Conservation (phyloP, 2,329 filamentous ascomycete species). For the Trichoderma koningiopsis region DNA sequence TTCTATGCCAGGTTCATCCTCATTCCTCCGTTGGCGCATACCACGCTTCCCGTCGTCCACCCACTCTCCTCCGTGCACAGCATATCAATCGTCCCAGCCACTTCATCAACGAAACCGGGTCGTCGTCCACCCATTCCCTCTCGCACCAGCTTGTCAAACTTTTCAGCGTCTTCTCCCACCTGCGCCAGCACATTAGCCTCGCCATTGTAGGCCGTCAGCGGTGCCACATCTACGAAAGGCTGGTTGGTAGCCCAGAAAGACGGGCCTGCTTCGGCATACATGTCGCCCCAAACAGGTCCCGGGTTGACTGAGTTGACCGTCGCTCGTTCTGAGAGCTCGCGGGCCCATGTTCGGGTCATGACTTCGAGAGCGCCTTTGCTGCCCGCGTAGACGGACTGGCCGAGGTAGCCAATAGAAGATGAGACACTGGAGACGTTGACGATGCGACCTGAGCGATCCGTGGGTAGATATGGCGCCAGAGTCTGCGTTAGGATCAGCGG, state of each 20-base stretch:
- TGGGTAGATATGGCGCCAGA: slow-evolving; percentile 67
- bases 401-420: slow-evolving; percentile 55
- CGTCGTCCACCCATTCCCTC: slow-evolving; percentile 39
- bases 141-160: slow-evolving; percentile 40
- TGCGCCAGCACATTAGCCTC: slow-evolving; percentile 37
- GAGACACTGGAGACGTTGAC: slow-evolving; percentile 59
- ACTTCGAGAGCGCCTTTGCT: slow-evolving; percentile 61
- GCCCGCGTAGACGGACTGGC: slow-evolving; percentile 59
- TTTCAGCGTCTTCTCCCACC: slow-evolving; percentile 37
- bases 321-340: slow-evolving; percentile 55
- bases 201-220: slow-evolving; percentile 40
- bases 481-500: slow-evolving; percentile 79
- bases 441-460: slow-evolving; percentile 63
- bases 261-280: slow-evolving; percentile 48
- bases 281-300: slow-evolving; percentile 56
- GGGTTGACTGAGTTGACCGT: slow-evolving; percentile 63
- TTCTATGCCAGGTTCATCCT: slow-evolving; percentile 41
- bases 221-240: slow-evolving; percentile 42
- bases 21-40: slow-evolving; percentile 68
- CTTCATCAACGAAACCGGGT: slow-evolving; percentile 50
- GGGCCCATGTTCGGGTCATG: slow-evolving; percentile 61
- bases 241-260: slow-evolving; percentile 44
- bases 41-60: slow-evolving; percentile 71
- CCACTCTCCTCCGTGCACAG: slow-evolving; percentile 65
- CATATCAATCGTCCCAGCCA: slow-evolving; percentile 72